These are phyloP conservation scores for Madurella fahalii DNA, from an alignment of 2,329 filamentous ascomycete species.

Conservation along the genomic window DNA sequence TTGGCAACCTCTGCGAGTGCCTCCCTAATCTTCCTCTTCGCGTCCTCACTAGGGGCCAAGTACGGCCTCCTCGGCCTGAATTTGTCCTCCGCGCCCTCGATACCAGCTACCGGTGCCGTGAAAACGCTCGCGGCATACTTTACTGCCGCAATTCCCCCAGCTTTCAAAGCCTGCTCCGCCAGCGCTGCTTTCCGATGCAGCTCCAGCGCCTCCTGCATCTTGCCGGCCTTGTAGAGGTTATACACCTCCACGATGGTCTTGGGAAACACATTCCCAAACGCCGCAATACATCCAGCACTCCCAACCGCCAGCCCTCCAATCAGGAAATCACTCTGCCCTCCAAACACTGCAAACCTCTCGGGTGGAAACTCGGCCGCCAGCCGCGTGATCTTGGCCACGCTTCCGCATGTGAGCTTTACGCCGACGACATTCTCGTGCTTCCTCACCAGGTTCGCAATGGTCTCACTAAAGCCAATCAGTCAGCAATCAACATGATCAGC, in stretches of 20 bases:
- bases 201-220: constrained; percentile 53
- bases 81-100: constrained; percentile 55
- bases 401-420: constrained; percentile 66
- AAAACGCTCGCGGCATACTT: constrained; percentile 64
- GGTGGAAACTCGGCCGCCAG: constrained; percentile 49
- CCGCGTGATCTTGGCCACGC: constrained; percentile 66
- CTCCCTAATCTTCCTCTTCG: constrained; percentile 39
- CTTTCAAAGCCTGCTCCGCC: constrained; percentile 62
- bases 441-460: constrained; percentile 50
- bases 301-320: constrained; percentile 57
- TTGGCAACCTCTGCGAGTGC: constrained; percentile 42
- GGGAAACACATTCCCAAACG: constrained; percentile 60
- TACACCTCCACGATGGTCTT: constrained; percentile 56
- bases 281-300: constrained; percentile 57
- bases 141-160: constrained; percentile 57
- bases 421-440: constrained; percentile 54
- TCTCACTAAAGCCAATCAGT: constrained; percentile 45
- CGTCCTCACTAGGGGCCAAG: constrained; percentile 42
- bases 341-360: constrained; percentile 62
- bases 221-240: constrained; percentile 55
- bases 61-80: constrained; percentile 61
- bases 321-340: constrained; percentile 70
- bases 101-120: constrained; percentile 55
- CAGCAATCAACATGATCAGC: not conserved
- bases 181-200: constrained; percentile 60